These are phyloP conservation scores for Russula foetens DNA, from an alignment of 768 basidiomycete genomes.

Conservation along the genomic window DNA sequence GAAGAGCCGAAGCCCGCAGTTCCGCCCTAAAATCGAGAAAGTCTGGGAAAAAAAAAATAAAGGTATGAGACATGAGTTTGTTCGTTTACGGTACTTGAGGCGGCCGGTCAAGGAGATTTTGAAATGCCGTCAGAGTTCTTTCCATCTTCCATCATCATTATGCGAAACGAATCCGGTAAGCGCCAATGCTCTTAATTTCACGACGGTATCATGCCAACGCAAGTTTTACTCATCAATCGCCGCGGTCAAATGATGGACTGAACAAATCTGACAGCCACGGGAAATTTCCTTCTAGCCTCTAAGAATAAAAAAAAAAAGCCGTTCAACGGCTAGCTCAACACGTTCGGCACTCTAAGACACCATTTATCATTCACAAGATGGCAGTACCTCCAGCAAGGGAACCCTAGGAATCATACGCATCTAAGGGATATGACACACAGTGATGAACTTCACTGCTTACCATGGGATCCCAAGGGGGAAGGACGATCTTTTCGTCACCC, in stretches of 20 bases:
- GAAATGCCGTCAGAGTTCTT: too few species aligned
- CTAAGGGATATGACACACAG: background rate
- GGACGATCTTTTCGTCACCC: slow-evolving; percentile 47
- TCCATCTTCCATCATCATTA: too few species aligned
- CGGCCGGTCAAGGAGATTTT: too few species aligned
- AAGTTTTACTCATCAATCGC: background rate
- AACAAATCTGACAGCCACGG: too few species aligned
- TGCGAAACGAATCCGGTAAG: too few species aligned
- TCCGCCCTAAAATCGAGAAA: background rate
- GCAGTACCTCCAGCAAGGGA: slow-evolving; percentile 8
- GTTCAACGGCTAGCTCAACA: background rate
- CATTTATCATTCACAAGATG: background rate
- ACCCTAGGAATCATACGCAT: slow-evolving; percentile 2
- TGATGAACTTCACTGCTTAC: slow-evolving; percentile 30
- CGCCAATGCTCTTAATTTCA: too few species aligned
- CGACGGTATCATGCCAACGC: background rate
- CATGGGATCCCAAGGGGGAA: slow-evolving; percentile 94
- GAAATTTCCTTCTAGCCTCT: background rate
- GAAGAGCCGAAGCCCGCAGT: background rate
- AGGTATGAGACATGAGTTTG: too few species aligned
- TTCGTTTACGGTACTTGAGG: too few species aligned
- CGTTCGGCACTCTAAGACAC: too few species aligned
- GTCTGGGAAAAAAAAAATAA: background rate
- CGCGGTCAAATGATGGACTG: too few species aligned
- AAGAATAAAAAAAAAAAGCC: background rate